Evolutionary conservation across 192 early-diverging fungal species (phyloP).

Genomic region (Gorgonomyces haynaldii): DNA sequence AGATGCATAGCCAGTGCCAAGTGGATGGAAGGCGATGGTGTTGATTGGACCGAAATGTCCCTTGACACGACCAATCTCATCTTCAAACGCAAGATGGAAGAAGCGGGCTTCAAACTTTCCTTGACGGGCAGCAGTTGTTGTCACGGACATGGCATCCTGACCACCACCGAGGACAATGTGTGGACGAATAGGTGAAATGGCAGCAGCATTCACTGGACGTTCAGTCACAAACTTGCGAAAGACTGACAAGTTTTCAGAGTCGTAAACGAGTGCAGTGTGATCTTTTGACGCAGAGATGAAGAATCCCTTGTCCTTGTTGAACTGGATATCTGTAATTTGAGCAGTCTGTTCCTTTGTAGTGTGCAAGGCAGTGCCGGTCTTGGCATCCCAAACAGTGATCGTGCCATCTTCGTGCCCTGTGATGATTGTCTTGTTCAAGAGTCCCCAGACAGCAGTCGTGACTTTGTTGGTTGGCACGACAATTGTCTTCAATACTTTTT

Average conservation of each 20-base stretch:
- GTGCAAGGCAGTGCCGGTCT: conserved; percentile 61
- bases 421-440: conserved; percentile 86
- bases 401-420: conserved; percentile 89
- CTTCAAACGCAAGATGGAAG: conserved; percentile 93
- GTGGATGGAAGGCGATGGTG: conserved; percentile 92
- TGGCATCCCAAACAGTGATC: conserved; percentile 78
- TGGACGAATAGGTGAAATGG: conserved; percentile 67
- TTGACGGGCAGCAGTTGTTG: conserved; percentile 73
- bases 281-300: conserved; percentile 97
- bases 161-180: conserved; percentile 74
- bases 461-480: conserved; percentile 68
- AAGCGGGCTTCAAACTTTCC: conserved; percentile 96
- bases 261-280: conserved; percentile 78
- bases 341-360: conserved; percentile 54
- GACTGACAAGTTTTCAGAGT: conserved; percentile 67
- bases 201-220: conserved; percentile 84
- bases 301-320: conserved; percentile 75
- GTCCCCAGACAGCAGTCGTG: conserved; percentile 85
- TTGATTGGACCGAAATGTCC: conserved; percentile 99
- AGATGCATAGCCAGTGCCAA: conserved; percentile 70
- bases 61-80: conserved; percentile 92
- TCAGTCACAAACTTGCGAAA: conserved; percentile 80
- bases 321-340: conserved; percentile 85
- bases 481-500: conserved; percentile 65
- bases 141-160: conserved; percentile 97